phyloP scores from a whole-genome alignment of 257 asterid species.

The Nicotiana knightiana region DNA sequence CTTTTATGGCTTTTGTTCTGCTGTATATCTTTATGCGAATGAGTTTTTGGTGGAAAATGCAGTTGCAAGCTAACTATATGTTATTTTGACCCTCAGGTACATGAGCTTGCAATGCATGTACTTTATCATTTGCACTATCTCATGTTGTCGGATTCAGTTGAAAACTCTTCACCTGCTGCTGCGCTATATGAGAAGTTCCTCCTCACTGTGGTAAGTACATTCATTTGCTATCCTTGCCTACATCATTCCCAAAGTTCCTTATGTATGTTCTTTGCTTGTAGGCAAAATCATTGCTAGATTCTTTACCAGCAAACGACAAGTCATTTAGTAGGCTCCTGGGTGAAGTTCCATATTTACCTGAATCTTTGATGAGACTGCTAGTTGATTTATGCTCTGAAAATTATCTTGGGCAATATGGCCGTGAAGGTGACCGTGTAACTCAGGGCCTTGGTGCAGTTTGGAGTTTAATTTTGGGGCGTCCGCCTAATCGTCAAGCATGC shows the following conservation, averaged over 20 bases:
- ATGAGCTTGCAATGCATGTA: constrained; percentile 84
- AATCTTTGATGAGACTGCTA: constrained; percentile 68
- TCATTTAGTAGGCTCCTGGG: constrained; percentile 91
- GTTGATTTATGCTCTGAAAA: constrained; percentile 65
- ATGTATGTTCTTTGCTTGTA: constrained; percentile 34
- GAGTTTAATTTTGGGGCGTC: constrained; percentile 87
- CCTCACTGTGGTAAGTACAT: constrained; percentile 69
- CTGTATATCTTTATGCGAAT: neutral
- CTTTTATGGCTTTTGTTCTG: neutral
- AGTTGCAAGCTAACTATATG: constrained; percentile 1
- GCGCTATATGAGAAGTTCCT: constrained; percentile 70
- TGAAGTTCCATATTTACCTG: constrained; percentile 86
- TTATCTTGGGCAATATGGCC: constrained; percentile 45
- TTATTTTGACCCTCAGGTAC: constrained; percentile 60
- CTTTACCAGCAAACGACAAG: constrained; percentile 89
- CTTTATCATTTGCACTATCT: constrained; percentile 78
- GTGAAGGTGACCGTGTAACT: constrained; percentile 88
- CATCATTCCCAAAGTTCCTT: constrained; percentile 13
- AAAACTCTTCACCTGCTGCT: constrained; percentile 47
- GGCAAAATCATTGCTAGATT: constrained; percentile 70
- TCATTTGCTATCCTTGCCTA: constrained; percentile 11
- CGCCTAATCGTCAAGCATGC: constrained; percentile 77
- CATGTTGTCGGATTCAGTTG: constrained; percentile 48
- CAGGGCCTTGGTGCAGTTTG: constrained; percentile 96
- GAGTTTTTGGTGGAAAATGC: neutral